Evolutionary conservation across 306 rosid genomes (phyloP), one percentile per base, ranked within the genome.

Genomic region (Malus fusca): DNA sequence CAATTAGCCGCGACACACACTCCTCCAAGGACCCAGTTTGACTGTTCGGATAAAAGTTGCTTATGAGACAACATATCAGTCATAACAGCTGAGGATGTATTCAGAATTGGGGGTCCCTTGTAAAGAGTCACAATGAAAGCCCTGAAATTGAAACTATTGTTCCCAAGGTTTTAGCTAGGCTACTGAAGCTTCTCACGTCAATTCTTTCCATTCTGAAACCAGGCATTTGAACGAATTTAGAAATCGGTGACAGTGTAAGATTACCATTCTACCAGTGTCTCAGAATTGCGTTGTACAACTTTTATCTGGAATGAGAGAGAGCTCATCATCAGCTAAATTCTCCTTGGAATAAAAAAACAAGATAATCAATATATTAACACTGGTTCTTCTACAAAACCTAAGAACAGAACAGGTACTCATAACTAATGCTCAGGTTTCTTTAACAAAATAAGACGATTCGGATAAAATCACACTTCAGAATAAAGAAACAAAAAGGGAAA

Each of bases 71-170:
- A 43, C 75, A 69, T 58, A 71, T 77, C 77, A 30, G 14, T 56
- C 25, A 15, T 4, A 48, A 14, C 3, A 48, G 80, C 63, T 70
- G 90, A 84, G 18, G 78, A 71, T 60, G 81, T 75, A 77, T 11
- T 73, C 37, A 88, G 79, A 87, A 88, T 86, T 30, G 88, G 64
- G 73, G 86, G 89, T 55, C 98, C 97, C 80, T 90, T 90, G 86
- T 91, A 94, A 31, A 90, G 84, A 73, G 97, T 92, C 60, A 83
- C 96, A 68, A 90, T 40, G 73, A 92, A 87, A 70, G 95, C 97
- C 78, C 98, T 1, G 81, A 61, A 75, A 94, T 87, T 2, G 97
- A 91, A 67, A 90, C 87, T 25, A 85, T 31, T 2, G 96, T 87
- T 82, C 98, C 95, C 56, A 94, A 46, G 26, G 78, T 76, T 83